Evolutionary conservation across 371 early-diverging fungal species (phyloP), one percentile per base, ranked within the genome.

Genomic region (Ecytonucleospora hepatopenaei): DNA sequence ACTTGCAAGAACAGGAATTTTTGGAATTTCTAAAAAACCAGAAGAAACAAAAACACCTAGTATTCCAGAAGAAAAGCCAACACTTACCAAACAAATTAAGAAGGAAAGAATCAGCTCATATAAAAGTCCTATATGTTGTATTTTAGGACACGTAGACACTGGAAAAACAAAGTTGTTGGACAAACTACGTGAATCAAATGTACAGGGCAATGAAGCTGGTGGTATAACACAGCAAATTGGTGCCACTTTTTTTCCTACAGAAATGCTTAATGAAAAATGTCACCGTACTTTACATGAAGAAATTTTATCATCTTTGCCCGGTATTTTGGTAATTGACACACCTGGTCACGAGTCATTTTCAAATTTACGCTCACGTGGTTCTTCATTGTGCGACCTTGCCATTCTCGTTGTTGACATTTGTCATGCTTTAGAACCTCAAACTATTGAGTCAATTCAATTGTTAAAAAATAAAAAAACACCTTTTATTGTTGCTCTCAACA

Each of bases 201-300:
- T 98, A 23, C 99, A 98, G 82, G 97, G 90, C 69, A 90, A 90
- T 67, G 99, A 98, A 86, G 97, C 96, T 56, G 99, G 99, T 73
- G 99, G 99, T 80, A 98, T 98, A 78, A 98, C 99, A 30, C 99
- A 98, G 81, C 99, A 98, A 78, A 98, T 98, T 69, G 99, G 99
- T 81, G 99, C 99, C 31, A 97, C 99, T 23, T 98, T 90, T 83
- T 96, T 98, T 87, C 99, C 99, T 23, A 83, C 88, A 59, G 87
- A 89, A 32, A 89, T 90, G 35, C 88, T 98, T 19, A 85, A 85
- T 0, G 83, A 68, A 55, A 77, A 78, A 68, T 71, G 63, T 46
- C 80, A 83, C 71, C 23, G 73, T 61, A 59, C 78, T 69, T 71
- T 81, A 47, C 78, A 84, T 77, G 90, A 90, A 74, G n/a, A n/a